Conservation (phyloP, 768 basidiomycete genomes). For the Amanita thiersii region DNA sequence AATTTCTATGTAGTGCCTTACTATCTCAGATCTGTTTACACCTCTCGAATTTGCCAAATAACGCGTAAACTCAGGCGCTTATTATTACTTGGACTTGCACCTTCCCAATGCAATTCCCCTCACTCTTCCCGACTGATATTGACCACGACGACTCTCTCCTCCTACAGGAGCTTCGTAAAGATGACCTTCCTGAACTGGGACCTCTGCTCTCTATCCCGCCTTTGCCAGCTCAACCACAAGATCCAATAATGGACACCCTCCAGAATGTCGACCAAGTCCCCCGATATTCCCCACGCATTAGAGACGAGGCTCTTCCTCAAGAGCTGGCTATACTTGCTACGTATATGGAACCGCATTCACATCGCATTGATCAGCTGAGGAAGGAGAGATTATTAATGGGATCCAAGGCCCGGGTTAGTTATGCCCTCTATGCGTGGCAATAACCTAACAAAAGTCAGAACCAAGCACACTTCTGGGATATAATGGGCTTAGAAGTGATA, state of each 20-base stretch:
- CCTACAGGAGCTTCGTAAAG: background rate
- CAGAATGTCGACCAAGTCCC: conserved; percentile 20
- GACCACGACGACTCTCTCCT: conserved; percentile 3
- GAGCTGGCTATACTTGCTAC: conserved; percentile 21
- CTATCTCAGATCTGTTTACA: background rate
- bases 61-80: conserved; percentile 1
- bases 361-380: conserved; percentile 11
- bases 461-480: conserved; percentile 58
- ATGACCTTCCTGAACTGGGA: conserved; percentile 29
- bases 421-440: background rate
- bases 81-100: background rate
- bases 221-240: conserved; percentile 67
- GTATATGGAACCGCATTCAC: conserved; percentile 6
- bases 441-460: conserved; percentile 24
- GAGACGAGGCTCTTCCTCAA: conserved; percentile 14
- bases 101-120: conserved; percentile 1
- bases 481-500: conserved; percentile 28
- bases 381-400: conserved; percentile 9
- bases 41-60: background rate
- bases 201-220: conserved; percentile 54
- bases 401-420: conserved; percentile 1
- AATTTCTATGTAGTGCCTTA: background rate
- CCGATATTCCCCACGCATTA: conserved; percentile 11
- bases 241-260: conserved; percentile 64
- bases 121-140: background rate